phyloP scores from a whole-genome alignment of 106 monocot genomes.

The Narthecium ossifragum region DNA sequence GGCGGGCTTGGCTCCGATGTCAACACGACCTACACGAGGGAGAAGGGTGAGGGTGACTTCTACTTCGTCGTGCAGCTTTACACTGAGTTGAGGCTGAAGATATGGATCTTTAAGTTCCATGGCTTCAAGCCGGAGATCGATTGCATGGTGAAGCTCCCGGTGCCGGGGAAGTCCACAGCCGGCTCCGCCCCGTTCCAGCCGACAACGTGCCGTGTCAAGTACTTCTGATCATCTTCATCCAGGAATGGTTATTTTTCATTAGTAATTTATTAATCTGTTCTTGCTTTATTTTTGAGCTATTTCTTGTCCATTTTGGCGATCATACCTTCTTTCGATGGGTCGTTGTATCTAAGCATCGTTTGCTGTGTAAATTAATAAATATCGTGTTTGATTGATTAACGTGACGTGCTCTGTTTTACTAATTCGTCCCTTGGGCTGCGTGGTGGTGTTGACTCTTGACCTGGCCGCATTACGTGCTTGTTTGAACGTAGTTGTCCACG shows the following conservation, averaged over 20 bases:
- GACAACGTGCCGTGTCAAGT: background rate
- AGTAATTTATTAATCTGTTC: background rate
- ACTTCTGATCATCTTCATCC: background rate
- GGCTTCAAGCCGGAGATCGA: constrained; percentile 4
- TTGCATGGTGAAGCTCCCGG: constrained; percentile 4
- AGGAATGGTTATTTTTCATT: too few species aligned
- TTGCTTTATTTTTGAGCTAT: background rate
- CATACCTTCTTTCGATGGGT: too few species aligned
- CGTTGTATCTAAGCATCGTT: background rate
- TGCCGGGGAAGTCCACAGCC: background rate
- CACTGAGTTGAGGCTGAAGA: background rate
- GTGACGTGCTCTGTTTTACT: too few species aligned
- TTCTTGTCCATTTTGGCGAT: too few species aligned
- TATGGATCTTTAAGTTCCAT: constrained; percentile 5
- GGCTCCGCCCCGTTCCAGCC: constrained; percentile 2
- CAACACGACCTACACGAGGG: background rate
- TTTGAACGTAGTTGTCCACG: too few species aligned
- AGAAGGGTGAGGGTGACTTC: constrained; percentile 9
- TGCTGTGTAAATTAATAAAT: too few species aligned
- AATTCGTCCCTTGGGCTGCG: too few species aligned
- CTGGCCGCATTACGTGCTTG: too few species aligned
- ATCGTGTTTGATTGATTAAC: too few species aligned
- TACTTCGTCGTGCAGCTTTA: background rate
- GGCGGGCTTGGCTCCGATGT: background rate
- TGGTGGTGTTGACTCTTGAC: too few species aligned